Evolutionary conservation across 305 asterid genomes (phyloP), one percentile per base, ranked within the genome.

Genomic region (Fraxinus ornus): DNA sequence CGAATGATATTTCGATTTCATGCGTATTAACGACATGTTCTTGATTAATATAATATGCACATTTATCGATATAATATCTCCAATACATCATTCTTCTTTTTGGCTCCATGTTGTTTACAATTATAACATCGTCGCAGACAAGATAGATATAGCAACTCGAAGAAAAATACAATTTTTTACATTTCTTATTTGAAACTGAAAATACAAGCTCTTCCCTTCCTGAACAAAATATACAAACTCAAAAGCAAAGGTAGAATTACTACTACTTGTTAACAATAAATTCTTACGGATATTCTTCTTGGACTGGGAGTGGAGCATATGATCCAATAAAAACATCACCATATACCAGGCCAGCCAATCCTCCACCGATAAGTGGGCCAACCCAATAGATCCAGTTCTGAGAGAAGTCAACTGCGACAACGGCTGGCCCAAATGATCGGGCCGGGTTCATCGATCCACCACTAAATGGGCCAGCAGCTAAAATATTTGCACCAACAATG

Each of bases 371-470:
- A 8, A 92, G 93, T 82, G 97, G 97, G 85, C 97, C 94, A 33
- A 82, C 87, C 97, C 97, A 93, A 37, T 93, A 93, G 82, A 91
- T 86, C 95, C 97, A 90, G 68, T 75, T 88, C 7, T 87, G 84
- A 0, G 89, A 83, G 79, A 92, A 88, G 80, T 91, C 88, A 4
- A 90, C 93, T 0, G 83, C 80, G 0, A 87, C 94, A 12, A 89
- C 94, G 0, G 95, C 92, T 0, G 97, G 95, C 66, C 97, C 97
- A 75, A 91, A 89, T 17, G 95, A 91, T 2, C 97, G 86, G n/a
- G 94, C 97, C 22, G 97, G 94, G 85, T 92, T 92, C 97, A 92
- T 91, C 1, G 97, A 91, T 57, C 97, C 97, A 39, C 93, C 97
- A 64, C 93, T 91, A 33, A 92, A 92, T 78, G 95, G 97, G 83